phyloP scores from a whole-genome alignment of 495 filamentous ascomycete genomes.

The Trichoderma gamsii region DNA sequence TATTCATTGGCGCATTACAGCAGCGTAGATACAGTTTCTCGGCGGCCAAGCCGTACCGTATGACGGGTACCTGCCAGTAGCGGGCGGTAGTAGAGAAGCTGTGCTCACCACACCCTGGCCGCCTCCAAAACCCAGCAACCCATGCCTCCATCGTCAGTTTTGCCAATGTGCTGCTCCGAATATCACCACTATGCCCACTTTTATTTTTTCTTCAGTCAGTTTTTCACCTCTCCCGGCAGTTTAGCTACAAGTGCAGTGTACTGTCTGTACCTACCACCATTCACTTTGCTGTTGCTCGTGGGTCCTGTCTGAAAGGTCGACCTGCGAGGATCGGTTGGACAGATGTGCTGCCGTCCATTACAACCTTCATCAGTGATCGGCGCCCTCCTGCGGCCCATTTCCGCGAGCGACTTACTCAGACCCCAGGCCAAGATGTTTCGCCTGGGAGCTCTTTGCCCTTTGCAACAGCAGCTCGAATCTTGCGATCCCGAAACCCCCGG shows the following conservation, averaged over 20 bases:
- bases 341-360: conserved; percentile 3
- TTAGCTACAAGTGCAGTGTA: neutral
- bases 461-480: too few relatives aligned
- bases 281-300: neutral
- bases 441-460: neutral
- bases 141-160: neutral
- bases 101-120: neutral
- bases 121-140: neutral
- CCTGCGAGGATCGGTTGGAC: conserved; percentile 5
- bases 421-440: neutral
- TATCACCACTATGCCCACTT: neutral
- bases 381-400: neutral
- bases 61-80: conserved; percentile 1
- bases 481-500: neutral
- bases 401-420: neutral
- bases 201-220: neutral
- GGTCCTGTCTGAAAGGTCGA: neutral
- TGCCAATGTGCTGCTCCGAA: neutral
- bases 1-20: neutral
- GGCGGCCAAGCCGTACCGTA: neutral
- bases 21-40: neutral
- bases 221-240: neutral
- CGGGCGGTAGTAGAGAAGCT: neutral
- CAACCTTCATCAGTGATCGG: neutral
- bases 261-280: too few relatives aligned